These are phyloP conservation scores for Pezicula radicicola DNA, from an alignment of 2,329 filamentous ascomycete species.

Conservation along the genomic window DNA sequence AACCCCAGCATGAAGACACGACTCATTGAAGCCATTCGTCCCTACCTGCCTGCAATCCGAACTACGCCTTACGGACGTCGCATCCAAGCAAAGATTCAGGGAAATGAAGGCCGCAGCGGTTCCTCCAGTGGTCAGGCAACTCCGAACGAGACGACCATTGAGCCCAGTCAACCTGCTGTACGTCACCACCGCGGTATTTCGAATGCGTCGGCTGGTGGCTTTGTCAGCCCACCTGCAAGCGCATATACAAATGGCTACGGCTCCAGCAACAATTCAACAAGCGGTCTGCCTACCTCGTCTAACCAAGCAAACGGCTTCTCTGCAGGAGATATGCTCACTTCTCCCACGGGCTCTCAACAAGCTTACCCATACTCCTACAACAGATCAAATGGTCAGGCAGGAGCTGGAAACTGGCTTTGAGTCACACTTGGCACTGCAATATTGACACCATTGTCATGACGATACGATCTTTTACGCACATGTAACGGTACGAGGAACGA, in stretches of 20 bases:
- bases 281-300: constrained; percentile 14
- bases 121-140: constrained; percentile 27
- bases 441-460: constrained; percentile 20
- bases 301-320: constrained; percentile 19
- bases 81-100: constrained; percentile 82
- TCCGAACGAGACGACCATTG: constrained; percentile 18
- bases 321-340: constrained; percentile 19
- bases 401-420: constrained; percentile 29
- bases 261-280: constrained; percentile 12
- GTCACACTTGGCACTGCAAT: constrained; percentile 4
- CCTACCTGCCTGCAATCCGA: constrained; percentile 79
- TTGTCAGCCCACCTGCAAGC: constrained; percentile 15
- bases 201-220: constrained; percentile 22
- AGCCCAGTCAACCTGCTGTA: constrained; percentile 19
- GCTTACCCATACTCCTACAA: constrained; percentile 24
- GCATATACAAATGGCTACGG: constrained; percentile 24
- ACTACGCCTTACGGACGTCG: constrained; percentile 92
- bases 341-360: constrained; percentile 14
- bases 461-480: constrained; percentile 29
- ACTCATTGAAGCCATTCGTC: constrained; percentile 81
- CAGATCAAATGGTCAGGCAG: constrained; percentile 20
- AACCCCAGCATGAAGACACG: constrained; percentile 69
- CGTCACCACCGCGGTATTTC: constrained; percentile 30
- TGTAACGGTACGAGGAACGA: constrained; percentile 33
- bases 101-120: constrained; percentile 43